These are phyloP conservation scores for Calycina herbarum DNA, from an alignment of 2,329 filamentous ascomycete genomes.

Conservation along the genomic window DNA sequence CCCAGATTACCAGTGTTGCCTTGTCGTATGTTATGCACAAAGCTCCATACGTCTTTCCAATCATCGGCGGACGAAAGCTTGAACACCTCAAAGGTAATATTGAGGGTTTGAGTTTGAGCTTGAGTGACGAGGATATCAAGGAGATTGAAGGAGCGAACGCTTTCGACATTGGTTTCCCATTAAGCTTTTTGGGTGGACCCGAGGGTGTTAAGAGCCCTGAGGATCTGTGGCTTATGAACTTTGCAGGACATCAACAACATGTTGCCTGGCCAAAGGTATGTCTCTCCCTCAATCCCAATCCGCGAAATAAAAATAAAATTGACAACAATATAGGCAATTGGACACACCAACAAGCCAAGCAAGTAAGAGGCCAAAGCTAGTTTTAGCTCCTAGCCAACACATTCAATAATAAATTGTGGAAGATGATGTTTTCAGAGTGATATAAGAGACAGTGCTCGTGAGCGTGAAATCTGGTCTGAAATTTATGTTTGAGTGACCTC, in stretches of 20 bases:
- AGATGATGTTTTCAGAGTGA: neutral
- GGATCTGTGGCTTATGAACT: constrained; percentile 33
- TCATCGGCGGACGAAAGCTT: constrained; percentile 68
- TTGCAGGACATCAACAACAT: constrained; percentile 53
- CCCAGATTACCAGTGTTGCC: constrained; percentile 62
- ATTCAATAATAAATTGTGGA: neutral
- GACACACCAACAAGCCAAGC: neutral
- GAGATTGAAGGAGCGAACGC: constrained; percentile 62
- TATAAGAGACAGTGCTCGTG: too few species aligned
- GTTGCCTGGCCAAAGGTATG: constrained; percentile 40
- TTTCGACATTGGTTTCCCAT: constrained; percentile 69
- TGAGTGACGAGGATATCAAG: constrained; percentile 62
- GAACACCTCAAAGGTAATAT: constrained; percentile 71
- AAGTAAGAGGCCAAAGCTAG: neutral
- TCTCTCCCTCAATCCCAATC: neutral
- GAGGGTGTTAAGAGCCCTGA: constrained; percentile 40
- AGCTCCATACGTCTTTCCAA: constrained; percentile 70
- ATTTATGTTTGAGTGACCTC: too few species aligned
- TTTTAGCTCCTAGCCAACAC: neutral
- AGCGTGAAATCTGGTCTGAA: too few species aligned
- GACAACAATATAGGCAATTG: constrained; percentile 1
- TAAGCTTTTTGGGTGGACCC: constrained; percentile 54
- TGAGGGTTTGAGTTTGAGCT: constrained; percentile 60
- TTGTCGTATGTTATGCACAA: constrained; percentile 75
- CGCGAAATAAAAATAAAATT: neutral